Evolutionary conservation across 2,329 filamentous ascomycete genomes (phyloP).

Genomic region (Xylaria sp.): DNA sequence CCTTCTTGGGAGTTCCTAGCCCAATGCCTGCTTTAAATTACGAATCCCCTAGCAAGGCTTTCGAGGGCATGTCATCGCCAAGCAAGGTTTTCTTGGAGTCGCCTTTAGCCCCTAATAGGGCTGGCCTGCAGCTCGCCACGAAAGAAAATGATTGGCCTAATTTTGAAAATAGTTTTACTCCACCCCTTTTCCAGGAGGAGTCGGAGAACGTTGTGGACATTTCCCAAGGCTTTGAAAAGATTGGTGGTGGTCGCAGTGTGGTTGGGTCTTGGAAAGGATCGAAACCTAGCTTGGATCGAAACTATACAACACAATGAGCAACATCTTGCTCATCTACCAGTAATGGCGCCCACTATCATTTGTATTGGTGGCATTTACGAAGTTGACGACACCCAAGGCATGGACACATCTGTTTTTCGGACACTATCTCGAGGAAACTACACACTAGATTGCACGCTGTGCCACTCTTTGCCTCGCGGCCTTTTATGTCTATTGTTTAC

Average conservation of each 20-base stretch:
- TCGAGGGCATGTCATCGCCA: constrained; percentile 61
- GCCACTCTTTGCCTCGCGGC: constrained; percentile 39
- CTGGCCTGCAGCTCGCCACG: constrained; percentile 36
- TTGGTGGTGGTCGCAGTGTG: constrained; percentile 58
- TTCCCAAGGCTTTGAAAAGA: constrained; percentile 76
- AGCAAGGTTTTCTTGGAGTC: constrained; percentile 56
- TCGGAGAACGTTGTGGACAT: constrained; percentile 70
- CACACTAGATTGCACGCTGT: constrained; percentile 23
- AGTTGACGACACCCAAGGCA: constrained; percentile 24
- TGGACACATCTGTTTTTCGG: constrained; percentile 11
- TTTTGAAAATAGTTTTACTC: constrained; percentile 58
- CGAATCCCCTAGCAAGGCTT: constrained; percentile 64
- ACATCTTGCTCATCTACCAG: neutral
- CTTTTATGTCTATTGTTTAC: constrained; percentile 39
- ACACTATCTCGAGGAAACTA: neutral
- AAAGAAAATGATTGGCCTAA: constrained; percentile 51
- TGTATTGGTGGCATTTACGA: constrained; percentile 25
- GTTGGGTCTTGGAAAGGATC: constrained; percentile 39
- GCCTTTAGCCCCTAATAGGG: constrained; percentile 45
- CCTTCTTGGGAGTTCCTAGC: constrained; percentile 56
- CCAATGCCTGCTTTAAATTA: constrained; percentile 48
- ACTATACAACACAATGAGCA: constrained; percentile 39
- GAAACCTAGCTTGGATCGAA: constrained; percentile 46
- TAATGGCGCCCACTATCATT: constrained; percentile 36
- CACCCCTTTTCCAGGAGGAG: constrained; percentile 64